Percentiles rank a stretch among this genome's conserved stretches.
Conservation (phyloP, 768 basidiomycete genomes). For the Udeniomyces megalosporus region DNA sequence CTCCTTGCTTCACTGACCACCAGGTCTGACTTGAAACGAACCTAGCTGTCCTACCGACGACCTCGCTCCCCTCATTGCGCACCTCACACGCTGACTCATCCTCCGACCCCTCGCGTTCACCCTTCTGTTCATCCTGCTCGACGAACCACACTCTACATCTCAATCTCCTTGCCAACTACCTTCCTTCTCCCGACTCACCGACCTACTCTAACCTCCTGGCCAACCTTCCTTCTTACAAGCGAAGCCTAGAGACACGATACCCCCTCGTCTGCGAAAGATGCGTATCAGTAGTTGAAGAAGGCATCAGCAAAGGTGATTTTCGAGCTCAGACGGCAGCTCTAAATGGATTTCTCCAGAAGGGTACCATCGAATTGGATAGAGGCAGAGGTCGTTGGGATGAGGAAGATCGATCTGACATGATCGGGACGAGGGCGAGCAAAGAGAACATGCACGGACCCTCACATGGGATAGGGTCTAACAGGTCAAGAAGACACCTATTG, state of each 20-base stretch:
- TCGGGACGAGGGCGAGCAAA: constrained; percentile 36
- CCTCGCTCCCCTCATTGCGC: neutral
- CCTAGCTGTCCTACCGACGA: neutral
- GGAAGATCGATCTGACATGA: constrained; percentile 33
- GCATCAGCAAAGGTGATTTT: constrained; percentile 57
- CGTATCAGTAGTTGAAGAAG: constrained; percentile 61
- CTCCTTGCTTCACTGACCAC: neutral
- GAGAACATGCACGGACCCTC: constrained; percentile 48
- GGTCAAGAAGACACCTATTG: constrained; percentile 46
- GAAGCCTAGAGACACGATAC: constrained; percentile 62
- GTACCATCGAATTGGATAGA: constrained; percentile 24
- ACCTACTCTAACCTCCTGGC: constrained; percentile 50
- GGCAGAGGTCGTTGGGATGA: constrained; percentile 30
- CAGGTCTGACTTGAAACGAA: neutral
- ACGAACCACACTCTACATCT: constrained; percentile 82
- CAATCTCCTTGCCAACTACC: constrained; percentile 75
- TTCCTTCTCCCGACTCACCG: constrained; percentile 55
- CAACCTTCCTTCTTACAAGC: constrained; percentile 52
- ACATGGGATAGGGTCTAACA: no score
- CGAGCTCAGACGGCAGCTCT: constrained; percentile 62
- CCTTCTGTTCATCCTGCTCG: constrained; percentile 72
- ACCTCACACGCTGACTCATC: constrained; percentile 3
- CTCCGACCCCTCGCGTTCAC: constrained; percentile 18
- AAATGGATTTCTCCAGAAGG: constrained; percentile 50
- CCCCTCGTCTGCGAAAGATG: constrained; percentile 71